Base-by-base conservation (phyloP, 1,284 basidiomycete species). In the Blastosporella zonata region DNA sequence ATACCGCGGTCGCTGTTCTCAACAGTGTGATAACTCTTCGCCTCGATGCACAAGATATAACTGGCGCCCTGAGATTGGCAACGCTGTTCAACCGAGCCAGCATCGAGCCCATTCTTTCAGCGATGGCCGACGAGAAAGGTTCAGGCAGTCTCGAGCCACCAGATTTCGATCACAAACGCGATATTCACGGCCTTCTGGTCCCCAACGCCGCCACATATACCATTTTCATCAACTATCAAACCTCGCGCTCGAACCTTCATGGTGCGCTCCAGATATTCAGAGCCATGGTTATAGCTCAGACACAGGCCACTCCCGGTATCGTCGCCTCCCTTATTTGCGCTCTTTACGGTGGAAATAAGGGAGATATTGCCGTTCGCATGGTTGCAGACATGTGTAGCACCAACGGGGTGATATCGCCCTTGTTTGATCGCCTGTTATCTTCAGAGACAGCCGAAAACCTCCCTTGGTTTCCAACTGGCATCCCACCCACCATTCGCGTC, bases 1-100 rank as follows among this genome's bases (percentile, higher is more conserved):
- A 54, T 6, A 65, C 67, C 0, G 72, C 77, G 27, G 77, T 79
- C 27, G 60, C 64, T 33, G 71, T 82, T 18, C 61, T 89, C 61
- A 90, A 90, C 70, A 74, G 73, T 51, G 65, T 89, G 10, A 70
- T 89, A 34, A 78, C 78, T 53, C 70, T 82, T 40, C 71, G 75
- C 40, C 62, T 90, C 45, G 79, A 83, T 60, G 62, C 68, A n/a
- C 63, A 70, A 59, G 80, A 89, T 65, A 50, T 79, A 44, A 38
- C 60, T 34, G 70, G 70, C 18, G 73, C 74, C 7, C 54, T 72
- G 17, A 68, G 68, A 42, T 62, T 83, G 28, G 63, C 87, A 18
- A 68, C 72, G 18, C 60, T 75, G 37, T 84, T 84, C 64, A 63
- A 74, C 44, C 60, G 59, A 43, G 35, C 41, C 13, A 40, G 55